Evolutionary conservation across 139 green algal genomes (phyloP), one percentile per base, ranked within the genome.

Genomic region (Ettlia oleoabundans): DNA sequence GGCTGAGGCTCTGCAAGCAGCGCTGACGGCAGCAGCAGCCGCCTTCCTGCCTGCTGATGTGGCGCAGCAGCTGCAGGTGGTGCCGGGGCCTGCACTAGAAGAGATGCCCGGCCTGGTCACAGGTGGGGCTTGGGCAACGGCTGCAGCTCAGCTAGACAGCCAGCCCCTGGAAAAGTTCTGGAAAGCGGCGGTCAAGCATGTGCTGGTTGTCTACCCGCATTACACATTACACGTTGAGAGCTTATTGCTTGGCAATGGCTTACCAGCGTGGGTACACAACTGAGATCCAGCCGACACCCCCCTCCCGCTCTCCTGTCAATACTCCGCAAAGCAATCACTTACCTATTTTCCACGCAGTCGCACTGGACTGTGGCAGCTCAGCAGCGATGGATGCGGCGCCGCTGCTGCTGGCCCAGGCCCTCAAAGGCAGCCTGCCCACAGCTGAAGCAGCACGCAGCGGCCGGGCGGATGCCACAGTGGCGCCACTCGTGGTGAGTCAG

Each of bases 21-120:
- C 72, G 70, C 19, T 79, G 40, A 76, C 76, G 40, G 18, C 40
- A 0, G 68, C 37, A 0, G 69, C 37, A 26, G 69, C 52, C 3
- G 80, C 33, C 28, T 10, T 40, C 22, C 53, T 80, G 37, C 35
- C 58, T 10, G 52, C 2, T 0, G 52, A 52, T 10, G 43, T 33
- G 41, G 40, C 40, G 32, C 53, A 41, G 30, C 58, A 68, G 32
- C 28, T 82, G 15, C 62, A 22, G 35, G 65, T 69, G 42, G 71
- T n/a, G 2, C 61, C 61, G 26, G 82, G 82, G 51, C 73, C 64
- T 6, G 76, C 76, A 0, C 82, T 53, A 0, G 63, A 78, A 9
- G 75, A 73, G 65, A 76, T 87, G 71, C 74, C 76, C 15, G 82
- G 82, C 41, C 47, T 87, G 18, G 47, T 84, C 3, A 65, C 37